These are phyloP conservation scores for Acer saccharum DNA, from an alignment of 345 rosid genomes.

Conservation along the genomic window DNA sequence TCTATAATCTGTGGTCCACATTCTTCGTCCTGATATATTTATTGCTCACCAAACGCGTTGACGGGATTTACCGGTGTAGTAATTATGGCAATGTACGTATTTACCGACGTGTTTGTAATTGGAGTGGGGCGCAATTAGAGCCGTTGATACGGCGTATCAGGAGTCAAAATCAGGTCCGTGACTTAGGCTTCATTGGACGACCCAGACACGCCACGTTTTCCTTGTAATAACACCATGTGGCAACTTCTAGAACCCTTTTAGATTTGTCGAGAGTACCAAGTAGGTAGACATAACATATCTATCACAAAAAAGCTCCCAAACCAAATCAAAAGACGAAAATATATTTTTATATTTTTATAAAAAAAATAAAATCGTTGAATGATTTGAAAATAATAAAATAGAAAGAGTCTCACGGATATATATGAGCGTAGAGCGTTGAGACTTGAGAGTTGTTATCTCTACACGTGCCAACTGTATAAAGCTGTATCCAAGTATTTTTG, in stretches of 20 bases:
- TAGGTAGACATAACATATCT: not conserved
- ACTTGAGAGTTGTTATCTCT: not conserved
- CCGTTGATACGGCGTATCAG: slow-evolving; percentile 32
- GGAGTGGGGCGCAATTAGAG: slow-evolving; percentile 18
- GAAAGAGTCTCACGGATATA: slow-evolving; percentile 19
- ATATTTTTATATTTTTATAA: not conserved
- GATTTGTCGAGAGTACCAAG: slow-evolving; percentile 9
- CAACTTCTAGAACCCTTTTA: slow-evolving; percentile 21
- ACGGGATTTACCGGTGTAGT: not conserved
- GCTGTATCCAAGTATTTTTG: not conserved
- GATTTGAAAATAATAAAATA: not conserved
- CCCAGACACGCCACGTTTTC: slow-evolving; percentile 52
- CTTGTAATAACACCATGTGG: slow-evolving; percentile 40
- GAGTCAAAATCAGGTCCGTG: slow-evolving; percentile 41
- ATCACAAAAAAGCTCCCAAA: not conserved
- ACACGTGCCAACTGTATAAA: slow-evolving; percentile 23
- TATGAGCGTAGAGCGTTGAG: not conserved
- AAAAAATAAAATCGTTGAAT: not conserved
- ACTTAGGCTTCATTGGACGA: slow-evolving; percentile 35
- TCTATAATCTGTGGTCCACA: no score
- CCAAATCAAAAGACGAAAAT: not conserved
- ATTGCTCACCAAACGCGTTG: no score
- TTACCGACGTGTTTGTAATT: slow-evolving; percentile 18
- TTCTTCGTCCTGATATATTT: no score
- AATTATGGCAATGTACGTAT: not conserved